phyloP scores from a whole-genome alignment of 495 filamentous ascomycete species.

The Talaromyces nanjingensis region DNA sequence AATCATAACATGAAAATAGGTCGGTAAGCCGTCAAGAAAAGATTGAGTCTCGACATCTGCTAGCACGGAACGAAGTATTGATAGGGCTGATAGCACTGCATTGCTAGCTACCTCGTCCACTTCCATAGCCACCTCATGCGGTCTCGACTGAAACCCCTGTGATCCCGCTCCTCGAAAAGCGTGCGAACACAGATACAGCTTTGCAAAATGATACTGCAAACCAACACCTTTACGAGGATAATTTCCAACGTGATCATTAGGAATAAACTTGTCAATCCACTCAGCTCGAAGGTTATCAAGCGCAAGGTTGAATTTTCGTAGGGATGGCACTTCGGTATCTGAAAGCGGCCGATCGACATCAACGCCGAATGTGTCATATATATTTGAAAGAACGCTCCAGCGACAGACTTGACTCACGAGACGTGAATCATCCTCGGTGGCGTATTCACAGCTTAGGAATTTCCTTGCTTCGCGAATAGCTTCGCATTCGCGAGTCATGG shows the following conservation, averaged over 20 bases:
- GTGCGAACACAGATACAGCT: conserved; percentile 14
- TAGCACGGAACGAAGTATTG: not conserved
- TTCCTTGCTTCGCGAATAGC: not conserved
- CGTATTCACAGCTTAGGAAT: conserved; percentile 6
- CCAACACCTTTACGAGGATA: conserved; percentile 8
- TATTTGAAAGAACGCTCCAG: conserved; percentile 16
- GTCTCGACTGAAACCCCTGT: not conserved
- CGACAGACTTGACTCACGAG: conserved; percentile 20
- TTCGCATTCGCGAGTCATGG: conserved; percentile 9
- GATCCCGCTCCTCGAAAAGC: conserved; percentile 9
- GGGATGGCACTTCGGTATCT: not conserved
- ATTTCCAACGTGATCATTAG: not conserved
- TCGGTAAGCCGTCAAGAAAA: conserved; percentile 31
- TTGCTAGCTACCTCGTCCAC: not conserved
- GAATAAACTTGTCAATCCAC: conserved; percentile 8
- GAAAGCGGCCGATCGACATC: conserved; percentile 17
- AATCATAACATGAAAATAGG: conserved; percentile 41
- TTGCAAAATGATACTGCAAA: conserved; percentile 13
- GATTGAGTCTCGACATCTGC: not conserved
- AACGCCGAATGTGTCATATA: conserved; percentile 22
- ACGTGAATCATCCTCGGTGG: conserved; percentile 12
- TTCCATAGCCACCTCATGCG: not conserved
- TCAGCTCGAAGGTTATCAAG: conserved; percentile 12
- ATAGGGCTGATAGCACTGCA: not conserved
- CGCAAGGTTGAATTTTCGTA: conserved; percentile 10